Base-by-base conservation (phyloP, 108 stramenopile species). In the Skeletonema marinoi region DNA sequence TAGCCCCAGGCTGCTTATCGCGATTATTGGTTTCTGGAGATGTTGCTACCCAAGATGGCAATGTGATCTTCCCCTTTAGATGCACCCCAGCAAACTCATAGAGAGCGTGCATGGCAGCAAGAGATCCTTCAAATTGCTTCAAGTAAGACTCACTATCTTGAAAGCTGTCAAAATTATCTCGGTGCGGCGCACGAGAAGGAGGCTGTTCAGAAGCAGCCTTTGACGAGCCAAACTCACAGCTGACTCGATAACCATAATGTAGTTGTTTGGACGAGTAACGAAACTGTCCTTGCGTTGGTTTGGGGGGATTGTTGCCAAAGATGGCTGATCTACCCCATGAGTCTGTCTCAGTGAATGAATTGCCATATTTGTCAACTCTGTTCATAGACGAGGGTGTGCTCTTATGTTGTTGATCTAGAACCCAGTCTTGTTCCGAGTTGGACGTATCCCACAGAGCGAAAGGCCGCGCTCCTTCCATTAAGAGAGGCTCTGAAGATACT, bases 381-480 rank as follows among this genome's bases (percentile, higher is more conserved):
- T 78, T 46, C 25, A 16, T 31, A n/a, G 5, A 35, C 31, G 51
- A 14, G 48, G 59, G 2, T 59, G 36, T 32, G 41, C 31, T 51
- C 12, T 58, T 17, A 21, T 60, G 36, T n/a, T 56, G 70, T 48
- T 61, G 44, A 41, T 17, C 39, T 10, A 42, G 30, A 16, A 78
- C 72, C 66, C 70, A 61, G 11, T 65, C 36, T 32, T 67, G 56
- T 54, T 78, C 69, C 8, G 69, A 33, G 19, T 66, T 44, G 29
- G 78, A 72, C 1, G 78, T 71, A 67, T 78, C 78, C 42, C 70
- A 72, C 12, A 78, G 70, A 19, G 71, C 65, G 58, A 78, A 78
- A 11, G 71, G 71, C 10, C 71, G 70, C 7, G 60, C 48, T 8
- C 42, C 59, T 67, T 78, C 78, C 65, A 31, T 38, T 3, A 78